Conservation (phyloP, 2,329 filamentous ascomycete species). For the Ceratocystis alfenasii region DNA sequence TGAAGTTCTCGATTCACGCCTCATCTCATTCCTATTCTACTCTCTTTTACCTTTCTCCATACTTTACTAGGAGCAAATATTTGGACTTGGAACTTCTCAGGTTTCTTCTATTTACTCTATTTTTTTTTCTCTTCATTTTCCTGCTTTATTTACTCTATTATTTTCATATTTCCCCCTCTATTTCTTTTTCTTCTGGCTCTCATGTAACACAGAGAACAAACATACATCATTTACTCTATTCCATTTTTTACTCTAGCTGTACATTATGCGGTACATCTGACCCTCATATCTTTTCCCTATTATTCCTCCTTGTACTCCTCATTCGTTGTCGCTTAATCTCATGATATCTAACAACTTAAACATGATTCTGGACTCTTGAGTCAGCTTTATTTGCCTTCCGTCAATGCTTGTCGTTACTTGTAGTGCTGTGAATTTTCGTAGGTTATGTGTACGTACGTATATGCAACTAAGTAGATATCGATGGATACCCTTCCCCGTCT, state of each 20-base stretch:
- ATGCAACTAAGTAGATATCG: neutral
- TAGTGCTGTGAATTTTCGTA: neutral
- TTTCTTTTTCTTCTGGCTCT: neutral
- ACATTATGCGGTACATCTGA: neutral
- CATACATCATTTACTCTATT: neutral
- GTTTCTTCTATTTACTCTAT: neutral
- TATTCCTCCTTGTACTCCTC: neutral
- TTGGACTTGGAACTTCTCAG: too few species aligned
- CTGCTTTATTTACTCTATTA: neutral
- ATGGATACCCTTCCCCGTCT: neutral
- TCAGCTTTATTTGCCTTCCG: neutral
- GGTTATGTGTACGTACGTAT: neutral
- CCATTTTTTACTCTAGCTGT: neutral
- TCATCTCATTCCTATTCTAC: neutral
- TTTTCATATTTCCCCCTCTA: neutral
- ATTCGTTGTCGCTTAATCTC: neutral
- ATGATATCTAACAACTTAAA: neutral
- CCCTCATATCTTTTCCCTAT: neutral
- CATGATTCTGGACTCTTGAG: neutral
- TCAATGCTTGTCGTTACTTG: neutral
- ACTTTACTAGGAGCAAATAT: too few species aligned
- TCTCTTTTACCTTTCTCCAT: neutral
- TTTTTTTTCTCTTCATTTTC: neutral
- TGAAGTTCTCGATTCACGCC: neutral
- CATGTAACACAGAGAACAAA: neutral